Base-by-base conservation (phyloP, 192 early-diverging fungal species). In the Allomyces macrogynus region DNA sequence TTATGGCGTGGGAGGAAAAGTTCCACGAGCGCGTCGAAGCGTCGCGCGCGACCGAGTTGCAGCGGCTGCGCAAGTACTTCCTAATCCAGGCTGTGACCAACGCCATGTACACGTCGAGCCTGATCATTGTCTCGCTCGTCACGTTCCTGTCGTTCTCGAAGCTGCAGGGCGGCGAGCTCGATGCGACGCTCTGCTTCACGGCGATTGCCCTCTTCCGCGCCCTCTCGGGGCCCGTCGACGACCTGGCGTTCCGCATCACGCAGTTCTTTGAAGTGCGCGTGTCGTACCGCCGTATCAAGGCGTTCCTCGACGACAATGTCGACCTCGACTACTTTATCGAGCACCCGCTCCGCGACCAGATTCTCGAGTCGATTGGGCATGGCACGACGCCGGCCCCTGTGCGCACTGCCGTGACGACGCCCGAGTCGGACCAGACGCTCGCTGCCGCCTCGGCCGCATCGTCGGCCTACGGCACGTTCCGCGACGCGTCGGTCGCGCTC, bases 1-100 rank as follows among this genome's bases (percentile, higher is more conserved):
- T 96, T 64, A 90, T 90, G 75, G 87, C 85, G 26, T 92, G 89
- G 89, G 85, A 90, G 72, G 65, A 76, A 44, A 75, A 80, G 62
- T 91, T 97, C 67, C 69, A 84, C 57, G 75, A 79, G 25, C 79
- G 82, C 49, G 78, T 95, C 16, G 74, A 79, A 4, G 76, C 71
- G 16, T 78, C 82, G 24, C 80, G 87, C 40, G 75, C 81, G n/a
- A 72, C 71, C n/a, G 87, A 90, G 73, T 70, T 89, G 22, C 71
- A 67, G 54, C 73, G 74, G 24, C 73, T 86, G 64, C 73, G 76
- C 60, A 68, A 71, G 24, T 72, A 78, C 10, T 74, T 83, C 49
- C 23, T 82, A 22, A 67, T 77, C 62, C 82, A 81, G 73, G 74
- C 83, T 61, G 78, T 78, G 24, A 75, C 84, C n/a, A 72, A 69